Percentiles rank a stretch among this genome's conserved stretches.
These are phyloP conservation scores for Sophora flavescens DNA, from an alignment of 306 rosid species.

Conservation along the genomic window DNA sequence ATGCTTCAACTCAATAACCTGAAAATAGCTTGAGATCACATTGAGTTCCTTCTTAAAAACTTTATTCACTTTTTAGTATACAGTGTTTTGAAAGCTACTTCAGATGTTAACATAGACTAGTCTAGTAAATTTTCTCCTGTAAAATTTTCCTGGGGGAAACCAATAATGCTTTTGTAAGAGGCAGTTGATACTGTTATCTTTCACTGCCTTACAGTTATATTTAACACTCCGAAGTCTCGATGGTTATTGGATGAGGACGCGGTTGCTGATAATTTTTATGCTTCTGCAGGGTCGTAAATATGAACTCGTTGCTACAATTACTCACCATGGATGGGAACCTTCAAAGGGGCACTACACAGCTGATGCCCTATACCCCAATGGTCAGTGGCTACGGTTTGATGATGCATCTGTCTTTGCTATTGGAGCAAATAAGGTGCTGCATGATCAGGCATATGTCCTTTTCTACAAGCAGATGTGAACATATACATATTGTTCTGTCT, in stretches of 20 bases:
- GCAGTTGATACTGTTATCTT: conserved; percentile 25
- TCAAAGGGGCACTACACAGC: conserved; percentile 98
- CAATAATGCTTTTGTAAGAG: not conserved
- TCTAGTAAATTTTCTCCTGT: not conserved
- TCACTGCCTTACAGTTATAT: conserved; percentile 8
- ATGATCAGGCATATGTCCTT: conserved; percentile 92
- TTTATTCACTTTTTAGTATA: not conserved
- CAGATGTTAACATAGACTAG: not conserved
- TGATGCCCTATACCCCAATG: conserved; percentile 68
- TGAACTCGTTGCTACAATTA: conserved; percentile 89
- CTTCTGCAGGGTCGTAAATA: conserved; percentile 83
- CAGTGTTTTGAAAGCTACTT: not conserved
- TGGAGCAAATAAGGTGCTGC: conserved; percentile 74
- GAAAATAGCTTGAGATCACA: not conserved
- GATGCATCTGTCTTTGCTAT: conserved; percentile 80
- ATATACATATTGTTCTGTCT: conserved; percentile 10
- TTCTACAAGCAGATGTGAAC: conserved; percentile 74
- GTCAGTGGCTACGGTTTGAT: conserved; percentile 88
- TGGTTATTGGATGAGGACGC: conserved; percentile 8
- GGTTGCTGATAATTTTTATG: conserved; percentile 24
- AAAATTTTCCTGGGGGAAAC: not conserved
- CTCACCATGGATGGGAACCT: conserved; percentile 95
- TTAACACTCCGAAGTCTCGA: not conserved
- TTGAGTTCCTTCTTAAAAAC: not conserved
- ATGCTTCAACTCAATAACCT: not conserved